Conservation (phyloP, 441 rosid species). For the Populus trichocarpa region DNA sequence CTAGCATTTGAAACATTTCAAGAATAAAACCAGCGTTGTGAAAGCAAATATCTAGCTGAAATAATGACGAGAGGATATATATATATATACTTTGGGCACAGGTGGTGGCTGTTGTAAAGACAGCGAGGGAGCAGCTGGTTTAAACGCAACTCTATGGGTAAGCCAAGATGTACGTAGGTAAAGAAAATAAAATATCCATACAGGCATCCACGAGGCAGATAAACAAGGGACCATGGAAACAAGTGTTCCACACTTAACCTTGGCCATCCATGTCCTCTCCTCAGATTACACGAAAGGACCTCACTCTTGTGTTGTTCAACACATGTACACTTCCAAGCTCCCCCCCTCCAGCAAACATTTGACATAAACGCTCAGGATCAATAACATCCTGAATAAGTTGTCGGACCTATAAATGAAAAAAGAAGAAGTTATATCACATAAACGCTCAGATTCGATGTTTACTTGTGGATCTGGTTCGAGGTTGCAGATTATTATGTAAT, state of each 20-base stretch:
- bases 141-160: not conserved
- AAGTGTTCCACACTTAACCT: not conserved
- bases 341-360: constrained; percentile 96
- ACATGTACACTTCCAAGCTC: constrained; percentile 58
- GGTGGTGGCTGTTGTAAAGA: not conserved
- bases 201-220: too few species aligned
- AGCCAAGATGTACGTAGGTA: not conserved
- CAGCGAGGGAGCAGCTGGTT: not conserved
- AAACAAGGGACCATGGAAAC: not conserved
- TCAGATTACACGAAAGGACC: not conserved
- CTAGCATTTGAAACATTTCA: not conserved
- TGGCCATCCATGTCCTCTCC: not conserved
- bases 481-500: too few species aligned
- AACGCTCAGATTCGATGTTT: too few species aligned
- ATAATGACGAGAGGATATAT: not conserved
- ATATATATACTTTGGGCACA: not conserved
- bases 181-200: too few species aligned
- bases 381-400: constrained; percentile 95
- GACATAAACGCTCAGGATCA: constrained; percentile 80
- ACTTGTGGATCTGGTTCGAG: too few species aligned
- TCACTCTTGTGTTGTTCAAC: not conserved
- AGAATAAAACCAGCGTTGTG: not conserved
- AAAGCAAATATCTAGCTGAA: not conserved
- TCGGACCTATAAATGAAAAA: constrained; percentile 48
- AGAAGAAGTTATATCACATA: not conserved